Conservation (phyloP, 1,284 basidiomycete species). For the Melampsora larici-populina region DNA sequence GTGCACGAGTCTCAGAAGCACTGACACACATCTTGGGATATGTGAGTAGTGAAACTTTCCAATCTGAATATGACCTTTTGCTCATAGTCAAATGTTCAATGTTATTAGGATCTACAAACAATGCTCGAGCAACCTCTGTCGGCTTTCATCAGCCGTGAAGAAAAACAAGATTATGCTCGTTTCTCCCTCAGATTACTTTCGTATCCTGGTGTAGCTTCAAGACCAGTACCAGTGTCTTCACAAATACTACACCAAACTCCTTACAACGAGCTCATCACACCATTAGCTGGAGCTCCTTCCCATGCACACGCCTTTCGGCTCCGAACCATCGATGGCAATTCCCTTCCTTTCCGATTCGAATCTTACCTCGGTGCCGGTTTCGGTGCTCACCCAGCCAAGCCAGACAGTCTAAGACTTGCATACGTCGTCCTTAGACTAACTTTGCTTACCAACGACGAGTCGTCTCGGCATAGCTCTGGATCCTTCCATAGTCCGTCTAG, state of each 20-base stretch:
- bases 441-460: too few species aligned
- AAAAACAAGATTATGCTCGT: conserved; percentile 24
- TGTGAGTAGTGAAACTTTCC: conserved; percentile 1
- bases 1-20: conserved; percentile 21
- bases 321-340: background rate
- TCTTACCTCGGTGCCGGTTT: conserved; percentile 34
- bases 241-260: conserved; percentile 19
- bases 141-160: conserved; percentile 23
- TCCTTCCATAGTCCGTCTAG: too few species aligned
- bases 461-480: too few species aligned
- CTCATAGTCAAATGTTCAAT: background rate
- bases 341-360: conserved; percentile 34
- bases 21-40: conserved; percentile 13
- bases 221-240: conserved; percentile 33
- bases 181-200: conserved; percentile 21
- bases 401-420: conserved; percentile 19
- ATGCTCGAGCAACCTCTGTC: conserved; percentile 37
- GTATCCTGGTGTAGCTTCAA: conserved; percentile 30
- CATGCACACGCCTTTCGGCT: conserved; percentile 22
- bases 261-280: conserved; percentile 19
- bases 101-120: conserved; percentile 10
- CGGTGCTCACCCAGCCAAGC: conserved; percentile 27
- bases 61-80: background rate
- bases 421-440: conserved; percentile 30
- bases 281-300: conserved; percentile 18